Percentiles rank a stretch among this genome's conserved stretches.
phyloP scores from a whole-genome alignment of 768 basidiomycete species.

The Tulasnella sp. region DNA sequence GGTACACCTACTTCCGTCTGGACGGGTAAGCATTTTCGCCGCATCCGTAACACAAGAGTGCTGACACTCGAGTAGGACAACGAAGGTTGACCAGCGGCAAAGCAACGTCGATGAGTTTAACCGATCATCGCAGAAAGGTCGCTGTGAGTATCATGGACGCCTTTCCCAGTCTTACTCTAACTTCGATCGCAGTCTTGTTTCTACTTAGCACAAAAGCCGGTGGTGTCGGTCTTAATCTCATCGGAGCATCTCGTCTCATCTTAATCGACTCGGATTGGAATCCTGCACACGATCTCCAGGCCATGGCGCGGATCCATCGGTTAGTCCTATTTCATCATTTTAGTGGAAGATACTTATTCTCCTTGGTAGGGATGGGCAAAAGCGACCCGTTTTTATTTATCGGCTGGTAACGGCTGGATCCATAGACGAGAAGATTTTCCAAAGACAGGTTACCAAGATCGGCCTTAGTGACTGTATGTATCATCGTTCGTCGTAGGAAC shows the following conservation, averaged over 20 bases:
- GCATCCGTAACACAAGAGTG: not conserved
- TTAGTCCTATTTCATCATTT: conserved; percentile 22
- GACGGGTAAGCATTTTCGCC: conserved; percentile 53
- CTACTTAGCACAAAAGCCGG: conserved; percentile 91
- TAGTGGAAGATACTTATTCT: not conserved
- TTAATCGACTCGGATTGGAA: conserved; percentile 79
- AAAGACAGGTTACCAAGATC: conserved; percentile 89
- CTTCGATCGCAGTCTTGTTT: conserved; percentile 57
- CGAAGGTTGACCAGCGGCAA: conserved; percentile 48
- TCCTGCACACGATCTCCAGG: conserved; percentile 85
- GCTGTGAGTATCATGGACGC: conserved; percentile 41
- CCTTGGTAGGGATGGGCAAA: conserved; percentile 75
- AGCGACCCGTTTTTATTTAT: conserved; percentile 81
- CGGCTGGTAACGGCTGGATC: conserved; percentile 76
- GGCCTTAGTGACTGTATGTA: conserved; percentile 75
- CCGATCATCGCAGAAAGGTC: conserved; percentile 51
- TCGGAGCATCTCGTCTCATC: conserved; percentile 83
- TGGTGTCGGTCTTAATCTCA: conserved; percentile 86
- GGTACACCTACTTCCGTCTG: conserved; percentile 70
- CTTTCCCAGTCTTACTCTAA: not conserved
- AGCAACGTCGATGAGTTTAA: conserved; percentile 87
- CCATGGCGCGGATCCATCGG: conserved; percentile 97
- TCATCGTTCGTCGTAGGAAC: conserved; percentile 16
- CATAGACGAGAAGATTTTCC: conserved; percentile 92
- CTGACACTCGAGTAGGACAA: not conserved